Conservation (phyloP, 2,329 filamentous ascomycete genomes). For the Fusarium begoniae region DNA sequence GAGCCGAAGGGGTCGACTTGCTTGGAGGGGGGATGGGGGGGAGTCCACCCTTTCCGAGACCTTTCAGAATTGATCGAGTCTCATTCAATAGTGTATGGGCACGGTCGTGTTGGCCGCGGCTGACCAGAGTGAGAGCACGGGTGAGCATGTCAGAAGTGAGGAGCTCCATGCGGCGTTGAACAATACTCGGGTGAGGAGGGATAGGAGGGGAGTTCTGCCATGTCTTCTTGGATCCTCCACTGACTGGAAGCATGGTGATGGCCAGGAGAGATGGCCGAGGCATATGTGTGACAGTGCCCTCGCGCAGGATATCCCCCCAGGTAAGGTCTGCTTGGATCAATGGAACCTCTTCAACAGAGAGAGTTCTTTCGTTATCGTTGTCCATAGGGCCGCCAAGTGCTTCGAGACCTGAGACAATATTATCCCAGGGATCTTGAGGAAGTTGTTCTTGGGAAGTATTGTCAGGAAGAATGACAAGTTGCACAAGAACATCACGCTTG, state of each 20-base stretch:
- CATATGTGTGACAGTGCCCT: conserved; percentile 85
- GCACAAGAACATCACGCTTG: conserved; percentile 91
- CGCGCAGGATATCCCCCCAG: conserved; percentile 92
- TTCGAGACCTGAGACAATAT: conserved; percentile 93
- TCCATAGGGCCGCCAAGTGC: conserved; percentile 89
- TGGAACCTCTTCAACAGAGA: conserved; percentile 93
- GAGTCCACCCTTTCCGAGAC: conserved; percentile 91
- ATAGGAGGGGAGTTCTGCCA: conserved; percentile 80
- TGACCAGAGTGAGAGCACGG: conserved; percentile 87
- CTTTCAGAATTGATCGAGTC: conserved; percentile 94
- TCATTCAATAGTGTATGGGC: conserved; percentile 92
- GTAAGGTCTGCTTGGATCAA: conserved; percentile 93
- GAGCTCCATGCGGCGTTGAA: conserved; percentile 96
- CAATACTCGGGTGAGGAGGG: conserved; percentile 92
- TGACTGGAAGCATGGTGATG: conserved; percentile 90
- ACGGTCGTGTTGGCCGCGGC: conserved; percentile 90
- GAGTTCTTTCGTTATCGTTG: conserved; percentile 80
- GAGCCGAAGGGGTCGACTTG: conserved; percentile 48
- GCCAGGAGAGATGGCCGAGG: conserved; percentile 90
- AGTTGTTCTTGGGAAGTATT: conserved; percentile 82
- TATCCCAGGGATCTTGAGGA: conserved; percentile 96
- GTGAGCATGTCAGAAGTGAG: conserved; percentile 98
- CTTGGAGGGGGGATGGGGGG: conserved; percentile 80
- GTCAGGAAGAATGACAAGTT: conserved; percentile 91
- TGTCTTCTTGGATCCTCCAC: conserved; percentile 69